Evolutionary conservation across 345 rosid species (phyloP).

Genomic region (Heritiera fomes): DNA sequence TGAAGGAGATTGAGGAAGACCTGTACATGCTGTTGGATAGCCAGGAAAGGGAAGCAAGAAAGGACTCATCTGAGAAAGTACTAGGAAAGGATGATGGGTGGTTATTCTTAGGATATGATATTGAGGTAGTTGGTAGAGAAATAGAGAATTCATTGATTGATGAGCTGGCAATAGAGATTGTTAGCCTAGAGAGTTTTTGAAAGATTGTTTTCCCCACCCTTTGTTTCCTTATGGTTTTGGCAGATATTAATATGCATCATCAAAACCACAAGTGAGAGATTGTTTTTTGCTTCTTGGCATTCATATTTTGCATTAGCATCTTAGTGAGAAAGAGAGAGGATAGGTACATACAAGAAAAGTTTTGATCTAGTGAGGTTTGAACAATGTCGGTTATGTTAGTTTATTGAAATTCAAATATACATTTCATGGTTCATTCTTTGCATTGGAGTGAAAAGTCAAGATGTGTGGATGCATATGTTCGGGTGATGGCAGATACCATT

Average conservation of each 20-base stretch:
- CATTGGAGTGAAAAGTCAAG: constrained; percentile 19
- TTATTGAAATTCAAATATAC: constrained; percentile 3
- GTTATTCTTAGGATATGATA: constrained; percentile 57
- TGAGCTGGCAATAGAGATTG: constrained; percentile 58
- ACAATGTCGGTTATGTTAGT: not conserved
- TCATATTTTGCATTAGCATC: not conserved
- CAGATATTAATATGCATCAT: constrained; percentile 16
- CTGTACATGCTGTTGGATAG: constrained; percentile 46
- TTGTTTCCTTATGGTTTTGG: constrained; percentile 13
- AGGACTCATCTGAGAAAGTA: constrained; percentile 35
- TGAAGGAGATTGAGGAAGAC: constrained; percentile 47
- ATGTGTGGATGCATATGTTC: not conserved
- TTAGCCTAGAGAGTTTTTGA: constrained; percentile 42
- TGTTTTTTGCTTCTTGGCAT: not conserved
- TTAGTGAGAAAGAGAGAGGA: not conserved
- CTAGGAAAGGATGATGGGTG: constrained; percentile 53
- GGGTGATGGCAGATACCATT: not conserved
- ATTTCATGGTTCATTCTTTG: constrained; percentile 14
- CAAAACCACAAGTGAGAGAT: constrained; percentile 23
- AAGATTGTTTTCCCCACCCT: not conserved
- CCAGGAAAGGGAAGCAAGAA: constrained; percentile 48
- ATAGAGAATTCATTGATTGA: constrained; percentile 68
- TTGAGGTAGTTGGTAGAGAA: constrained; percentile 58
- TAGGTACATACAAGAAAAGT: constrained; percentile 6
- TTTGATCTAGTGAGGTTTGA: constrained; percentile 27